Base-by-base conservation (phyloP, 2,329 filamentous ascomycete genomes). In the Blastomyces percursus region DNA sequence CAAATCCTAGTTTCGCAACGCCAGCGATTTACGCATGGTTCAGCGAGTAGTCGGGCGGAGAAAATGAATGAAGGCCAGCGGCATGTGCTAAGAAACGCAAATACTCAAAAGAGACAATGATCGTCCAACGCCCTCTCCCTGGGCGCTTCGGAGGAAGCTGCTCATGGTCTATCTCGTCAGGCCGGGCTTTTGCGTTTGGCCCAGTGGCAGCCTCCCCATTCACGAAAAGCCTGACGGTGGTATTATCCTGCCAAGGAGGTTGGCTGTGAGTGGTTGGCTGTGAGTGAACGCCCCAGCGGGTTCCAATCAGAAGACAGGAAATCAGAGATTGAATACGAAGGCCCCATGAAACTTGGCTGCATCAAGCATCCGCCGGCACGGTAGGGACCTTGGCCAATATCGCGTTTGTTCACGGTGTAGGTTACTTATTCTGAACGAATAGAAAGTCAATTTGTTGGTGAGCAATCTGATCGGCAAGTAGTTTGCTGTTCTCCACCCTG, bases 281-380 rank as follows among this genome's bases (percentile, higher is more conserved):
- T n/a, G n/a, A n/a, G 27, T 30, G 40, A 30, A 48, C 19, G 32
- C 14, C 32, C 32, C 19, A 16, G 51, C n/a, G 48, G 21, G 48
- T 55, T 55, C 54, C 54, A 57, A 57, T 57, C 35, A 57, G 54
- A 42, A 42, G 32, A 50, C 35, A 30, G 54, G 19, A n/a, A 24
- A 35, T 16, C 2, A 56, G 16, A 12, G n/a, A 16, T 19, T 8
- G 32, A 59, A 59, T 59, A 59, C 56, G 56, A 59, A 19, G 40
- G 2, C 11, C 2, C 30, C 24, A 30, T 30, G 24, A 59, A 30
- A 46, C 35, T 24, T 19, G 56, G 56, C 9, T 24, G 27, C 42
- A 24, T 48, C 27, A 27, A 46, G 24, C 38, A 51, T 59, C 56
- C 56, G 56, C 40, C 8, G 19, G 42, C 19, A 35, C 12, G 42